Evolutionary conservation across 2,329 filamentous ascomycete genomes (phyloP).

Genomic region (Eurotiales sp.): DNA sequence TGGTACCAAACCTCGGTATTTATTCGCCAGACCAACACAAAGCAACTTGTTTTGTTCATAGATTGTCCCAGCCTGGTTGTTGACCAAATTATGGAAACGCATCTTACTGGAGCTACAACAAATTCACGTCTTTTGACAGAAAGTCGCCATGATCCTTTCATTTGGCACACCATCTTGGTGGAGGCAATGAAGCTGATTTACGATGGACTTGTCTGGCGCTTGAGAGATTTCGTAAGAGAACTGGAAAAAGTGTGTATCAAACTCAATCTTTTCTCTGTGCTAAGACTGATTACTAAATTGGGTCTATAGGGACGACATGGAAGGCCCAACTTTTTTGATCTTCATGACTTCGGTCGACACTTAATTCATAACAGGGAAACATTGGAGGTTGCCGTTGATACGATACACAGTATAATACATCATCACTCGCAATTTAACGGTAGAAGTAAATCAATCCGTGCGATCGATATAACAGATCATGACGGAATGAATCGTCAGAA

Average conservation of each 20-base stretch:
- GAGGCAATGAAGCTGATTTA: constrained; percentile 6
- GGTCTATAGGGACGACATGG: neutral
- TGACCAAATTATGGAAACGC: neutral
- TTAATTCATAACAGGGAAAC: constrained; percentile 12
- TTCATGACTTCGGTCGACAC: constrained; percentile 11
- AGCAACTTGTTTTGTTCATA: constrained; percentile 13
- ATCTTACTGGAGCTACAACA: neutral
- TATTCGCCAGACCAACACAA: constrained; percentile 3
- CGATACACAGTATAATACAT: constrained; percentile 10
- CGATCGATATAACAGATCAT: neutral
- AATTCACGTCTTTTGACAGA: neutral
- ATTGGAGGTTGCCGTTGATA: constrained; percentile 9
- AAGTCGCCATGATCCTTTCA: constrained; percentile 6
- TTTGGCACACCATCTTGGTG: constrained; percentile 11
- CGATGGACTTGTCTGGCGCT: constrained; percentile 7
- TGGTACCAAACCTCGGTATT: constrained; percentile 15
- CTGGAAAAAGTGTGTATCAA: constrained; percentile 8
- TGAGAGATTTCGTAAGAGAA: constrained; percentile 9
- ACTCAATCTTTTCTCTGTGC: neutral
- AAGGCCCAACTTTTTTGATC: constrained; percentile 1
- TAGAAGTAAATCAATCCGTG: neutral
- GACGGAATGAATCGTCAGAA: neutral
- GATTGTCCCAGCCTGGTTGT: constrained; percentile 6
- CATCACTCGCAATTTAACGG: constrained; percentile 7
- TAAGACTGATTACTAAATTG: neutral